phyloP scores from a whole-genome alignment of 2,329 filamentous ascomycete species.

The Zopfia rhizophila region DNA sequence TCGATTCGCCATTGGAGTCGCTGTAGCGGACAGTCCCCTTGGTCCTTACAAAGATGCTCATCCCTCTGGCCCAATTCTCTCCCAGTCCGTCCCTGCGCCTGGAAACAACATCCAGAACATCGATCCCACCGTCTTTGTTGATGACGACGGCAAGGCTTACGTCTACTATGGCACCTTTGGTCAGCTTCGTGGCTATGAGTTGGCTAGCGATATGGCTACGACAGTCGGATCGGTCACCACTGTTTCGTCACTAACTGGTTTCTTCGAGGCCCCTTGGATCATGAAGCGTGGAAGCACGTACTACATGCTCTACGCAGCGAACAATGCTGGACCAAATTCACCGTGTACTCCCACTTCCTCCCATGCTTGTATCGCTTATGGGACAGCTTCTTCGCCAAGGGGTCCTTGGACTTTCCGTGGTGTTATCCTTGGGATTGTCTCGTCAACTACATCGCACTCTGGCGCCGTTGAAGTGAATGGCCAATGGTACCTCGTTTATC shows the following conservation, averaged over 20 bases:
- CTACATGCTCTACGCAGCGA: constrained; percentile 55
- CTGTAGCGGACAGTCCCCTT: constrained; percentile 45
- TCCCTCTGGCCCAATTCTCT: constrained; percentile 49
- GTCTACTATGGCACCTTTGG: constrained; percentile 55
- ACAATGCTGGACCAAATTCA: constrained; percentile 50
- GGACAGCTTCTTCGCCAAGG: constrained; percentile 45
- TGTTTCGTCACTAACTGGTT: constrained; percentile 43
- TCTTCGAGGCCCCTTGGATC: constrained; percentile 55
- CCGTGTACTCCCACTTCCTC: constrained; percentile 53
- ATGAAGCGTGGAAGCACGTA: constrained; percentile 50
- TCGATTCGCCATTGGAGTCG: constrained; percentile 53
- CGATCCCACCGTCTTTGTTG: constrained; percentile 53
- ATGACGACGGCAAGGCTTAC: constrained; percentile 49
- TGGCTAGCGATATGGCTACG: constrained; percentile 52
- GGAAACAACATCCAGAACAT: constrained; percentile 54
- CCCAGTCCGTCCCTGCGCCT: constrained; percentile 43
- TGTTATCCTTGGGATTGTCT: constrained; percentile 50
- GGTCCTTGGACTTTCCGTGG: constrained; percentile 52
- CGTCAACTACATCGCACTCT: constrained; percentile 51
- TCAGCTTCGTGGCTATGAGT: constrained; percentile 47
- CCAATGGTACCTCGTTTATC: constrained; percentile 48
- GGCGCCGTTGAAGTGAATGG: constrained; percentile 45
- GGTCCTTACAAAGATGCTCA: constrained; percentile 52
- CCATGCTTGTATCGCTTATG: constrained; percentile 54
- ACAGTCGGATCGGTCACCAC: constrained; percentile 32